Evolutionary conservation across 495 filamentous ascomycete species (phyloP).

Genomic region (Rhypophila decipiens): DNA sequence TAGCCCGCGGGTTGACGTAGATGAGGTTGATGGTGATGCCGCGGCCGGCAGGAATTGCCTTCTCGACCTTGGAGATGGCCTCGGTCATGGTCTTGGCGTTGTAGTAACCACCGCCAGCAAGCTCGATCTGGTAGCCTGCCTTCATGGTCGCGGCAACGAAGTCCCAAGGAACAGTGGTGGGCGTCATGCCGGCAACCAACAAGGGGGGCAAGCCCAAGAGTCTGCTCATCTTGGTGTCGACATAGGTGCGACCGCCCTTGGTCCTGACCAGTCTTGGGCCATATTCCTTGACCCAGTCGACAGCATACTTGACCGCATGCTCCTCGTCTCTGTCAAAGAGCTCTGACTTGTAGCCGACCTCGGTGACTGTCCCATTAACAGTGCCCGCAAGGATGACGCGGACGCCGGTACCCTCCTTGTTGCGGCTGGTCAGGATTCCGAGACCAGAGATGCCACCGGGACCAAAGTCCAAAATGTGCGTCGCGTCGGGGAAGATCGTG

Average conservation of each 20-base stretch:
- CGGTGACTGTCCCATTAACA: constrained; percentile 79
- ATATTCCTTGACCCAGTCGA: constrained; percentile 97
- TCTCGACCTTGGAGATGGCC: constrained; percentile 84
- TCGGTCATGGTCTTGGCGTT: constrained; percentile 84
- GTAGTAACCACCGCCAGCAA: constrained; percentile 91
- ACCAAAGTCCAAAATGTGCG: constrained; percentile 93
- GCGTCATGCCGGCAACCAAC: constrained; percentile 96
- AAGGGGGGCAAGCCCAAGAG: constrained; percentile 83
- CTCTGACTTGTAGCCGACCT: constrained; percentile 95
- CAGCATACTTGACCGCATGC: constrained; percentile 87
- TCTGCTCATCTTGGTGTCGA: constrained; percentile 97
- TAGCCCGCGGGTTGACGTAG: constrained; percentile 92
- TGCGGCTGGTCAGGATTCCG: constrained; percentile 93
- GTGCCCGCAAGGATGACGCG: constrained; percentile 89
- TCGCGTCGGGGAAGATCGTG: constrained; percentile 79
- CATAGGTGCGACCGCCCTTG: constrained; percentile 76
- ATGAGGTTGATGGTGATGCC: constrained; percentile 94
- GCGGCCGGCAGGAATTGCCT: constrained; percentile 77
- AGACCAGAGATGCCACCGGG: constrained; percentile 94
- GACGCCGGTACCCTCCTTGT: constrained; percentile 96
- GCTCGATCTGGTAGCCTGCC: constrained; percentile 87
- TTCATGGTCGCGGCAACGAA: constrained; percentile 96
- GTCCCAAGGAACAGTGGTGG: constrained; percentile 88
- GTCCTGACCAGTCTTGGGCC: constrained; percentile 84
- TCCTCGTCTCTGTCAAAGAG: constrained; percentile 92